Evolutionary conservation across 2,329 filamentous ascomycete species (phyloP).

Genomic region (Dendryphion nanum): DNA sequence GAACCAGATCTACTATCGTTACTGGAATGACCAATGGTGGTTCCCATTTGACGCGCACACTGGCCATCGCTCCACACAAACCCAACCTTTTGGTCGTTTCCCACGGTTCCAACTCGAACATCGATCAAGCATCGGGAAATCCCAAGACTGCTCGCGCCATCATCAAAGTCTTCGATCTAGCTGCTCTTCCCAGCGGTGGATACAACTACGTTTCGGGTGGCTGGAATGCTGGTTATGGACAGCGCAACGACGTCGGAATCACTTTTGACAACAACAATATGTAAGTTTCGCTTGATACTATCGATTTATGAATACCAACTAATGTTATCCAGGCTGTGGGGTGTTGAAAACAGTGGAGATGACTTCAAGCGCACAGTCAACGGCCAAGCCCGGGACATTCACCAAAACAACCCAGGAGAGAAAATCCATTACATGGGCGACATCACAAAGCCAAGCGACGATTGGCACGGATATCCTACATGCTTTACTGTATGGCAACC

Average conservation of each 20-base stretch:
- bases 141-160: constrained; percentile 59
- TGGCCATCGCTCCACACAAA: constrained; percentile 57
- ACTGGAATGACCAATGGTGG: constrained; percentile 59
- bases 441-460: constrained; percentile 41
- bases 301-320: too few species aligned
- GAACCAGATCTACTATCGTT: constrained; percentile 53
- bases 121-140: constrained; percentile 55
- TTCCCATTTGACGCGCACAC: constrained; percentile 62
- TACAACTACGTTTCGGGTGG: constrained; percentile 54
- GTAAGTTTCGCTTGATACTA: constrained; percentile 58
- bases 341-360: constrained; percentile 71
- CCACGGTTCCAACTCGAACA: constrained; percentile 62
- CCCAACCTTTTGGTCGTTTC: constrained; percentile 62
- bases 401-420: constrained; percentile 68
- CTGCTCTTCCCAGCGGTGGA: constrained; percentile 33
- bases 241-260: constrained; percentile 70
- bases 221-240: constrained; percentile 59
- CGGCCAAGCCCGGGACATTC: constrained; percentile 56
- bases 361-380: constrained; percentile 55
- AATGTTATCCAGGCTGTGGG: constrained; percentile 27
- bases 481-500: constrained; percentile 68
- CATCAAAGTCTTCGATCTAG: constrained; percentile 60
- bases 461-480: constrained; percentile 68
- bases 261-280: constrained; percentile 40
- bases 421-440: constrained; percentile 70